phyloP scores from a whole-genome alignment of 208 protist genomes.

The Entamoeba invadens region DNA sequence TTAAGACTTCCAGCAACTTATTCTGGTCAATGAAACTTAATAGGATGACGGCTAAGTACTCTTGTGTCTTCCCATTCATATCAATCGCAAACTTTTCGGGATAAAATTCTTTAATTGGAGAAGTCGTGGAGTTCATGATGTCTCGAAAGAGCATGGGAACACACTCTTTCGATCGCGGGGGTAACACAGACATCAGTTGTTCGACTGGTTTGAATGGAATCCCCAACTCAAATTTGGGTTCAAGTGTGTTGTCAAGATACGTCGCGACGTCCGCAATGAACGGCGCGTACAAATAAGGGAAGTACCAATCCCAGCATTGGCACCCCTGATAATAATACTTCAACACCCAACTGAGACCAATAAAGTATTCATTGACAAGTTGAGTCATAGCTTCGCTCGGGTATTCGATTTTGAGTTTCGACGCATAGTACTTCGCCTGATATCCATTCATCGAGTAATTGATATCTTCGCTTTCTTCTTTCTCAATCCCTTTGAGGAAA shows the following conservation, averaged over 20 bases:
- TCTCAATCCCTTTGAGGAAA: conserved; percentile 21
- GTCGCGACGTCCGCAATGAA: conserved; percentile 59
- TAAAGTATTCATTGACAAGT: conserved; percentile 68
- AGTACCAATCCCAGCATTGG: conserved; percentile 82
- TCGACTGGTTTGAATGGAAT: conserved; percentile 77
- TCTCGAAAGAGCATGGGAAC: conserved; percentile 52
- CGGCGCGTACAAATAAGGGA: conserved; percentile 94
- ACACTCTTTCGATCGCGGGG: conserved; percentile 48
- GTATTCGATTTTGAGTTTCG: conserved; percentile 45
- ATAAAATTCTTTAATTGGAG: conserved; percentile 85
- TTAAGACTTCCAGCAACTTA: neutral
- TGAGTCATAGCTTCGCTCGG: neutral
- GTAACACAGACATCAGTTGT: conserved; percentile 86
- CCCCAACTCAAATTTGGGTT: neutral
- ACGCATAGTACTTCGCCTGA: conserved; percentile 59
- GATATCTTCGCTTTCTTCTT: conserved; percentile 31
- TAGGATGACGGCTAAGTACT: conserved; percentile 58
- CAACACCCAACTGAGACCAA: conserved; percentile 91
- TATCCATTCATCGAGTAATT: conserved; percentile 52
- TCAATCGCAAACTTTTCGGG: conserved; percentile 79
- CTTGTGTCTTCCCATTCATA: conserved; percentile 75
- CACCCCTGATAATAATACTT: conserved; percentile 91
- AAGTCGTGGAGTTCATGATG: conserved; percentile 45
- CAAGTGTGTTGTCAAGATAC: neutral
- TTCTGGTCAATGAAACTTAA: conserved; percentile 65